phyloP scores from a whole-genome alignment of 2,329 filamentous ascomycete species.

The Fusarium pilosicola region DNA sequence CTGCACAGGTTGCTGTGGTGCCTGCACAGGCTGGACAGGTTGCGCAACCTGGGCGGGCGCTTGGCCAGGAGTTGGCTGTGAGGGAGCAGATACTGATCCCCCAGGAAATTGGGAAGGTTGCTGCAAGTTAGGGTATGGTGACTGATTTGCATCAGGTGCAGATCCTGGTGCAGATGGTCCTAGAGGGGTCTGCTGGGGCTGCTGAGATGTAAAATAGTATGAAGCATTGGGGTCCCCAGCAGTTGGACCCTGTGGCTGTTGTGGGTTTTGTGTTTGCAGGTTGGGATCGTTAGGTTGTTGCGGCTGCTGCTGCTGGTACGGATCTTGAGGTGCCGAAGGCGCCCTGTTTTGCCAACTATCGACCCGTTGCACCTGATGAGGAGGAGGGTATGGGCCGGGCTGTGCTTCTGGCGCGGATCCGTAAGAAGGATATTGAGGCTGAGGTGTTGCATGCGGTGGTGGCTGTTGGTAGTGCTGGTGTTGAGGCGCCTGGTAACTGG shows the following conservation, averaged over 20 bases:
- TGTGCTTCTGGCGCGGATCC: slow-evolving; percentile 53
- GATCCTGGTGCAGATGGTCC: slow-evolving; percentile 52
- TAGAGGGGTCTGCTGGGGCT: slow-evolving; percentile 49
- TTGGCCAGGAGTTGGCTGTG: slow-evolving; percentile 48
- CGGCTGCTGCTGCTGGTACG: slow-evolving; percentile 41
- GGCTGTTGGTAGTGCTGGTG: slow-evolving; percentile 47
- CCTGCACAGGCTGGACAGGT: slow-evolving; percentile 44
- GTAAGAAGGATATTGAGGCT: slow-evolving; percentile 56
- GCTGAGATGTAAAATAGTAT: slow-evolving; percentile 66
- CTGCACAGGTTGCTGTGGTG: slow-evolving; percentile 42
- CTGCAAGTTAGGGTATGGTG: slow-evolving; percentile 64
- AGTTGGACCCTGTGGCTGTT: slow-evolving; percentile 43
- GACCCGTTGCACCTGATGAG: slow-evolving; percentile 58
- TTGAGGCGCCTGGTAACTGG: slow-evolving; percentile 63
- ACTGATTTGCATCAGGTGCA: slow-evolving; percentile 55
- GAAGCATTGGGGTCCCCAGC: slow-evolving; percentile 63
- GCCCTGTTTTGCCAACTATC: slow-evolving; percentile 62
- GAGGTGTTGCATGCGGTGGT: slow-evolving; percentile 45
- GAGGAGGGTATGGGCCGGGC: slow-evolving; percentile 56
- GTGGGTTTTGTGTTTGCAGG: slow-evolving; percentile 45
- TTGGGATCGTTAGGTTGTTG: slow-evolving; percentile 37
- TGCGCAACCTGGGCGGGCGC: slow-evolving; percentile 32
- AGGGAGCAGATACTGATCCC: slow-evolving; percentile 52
- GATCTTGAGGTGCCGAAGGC: slow-evolving; percentile 51
- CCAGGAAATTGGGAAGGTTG: slow-evolving; percentile 58